Conservation (phyloP, 2,329 filamentous ascomycete species). For the Fusarium cicatricum region DNA sequence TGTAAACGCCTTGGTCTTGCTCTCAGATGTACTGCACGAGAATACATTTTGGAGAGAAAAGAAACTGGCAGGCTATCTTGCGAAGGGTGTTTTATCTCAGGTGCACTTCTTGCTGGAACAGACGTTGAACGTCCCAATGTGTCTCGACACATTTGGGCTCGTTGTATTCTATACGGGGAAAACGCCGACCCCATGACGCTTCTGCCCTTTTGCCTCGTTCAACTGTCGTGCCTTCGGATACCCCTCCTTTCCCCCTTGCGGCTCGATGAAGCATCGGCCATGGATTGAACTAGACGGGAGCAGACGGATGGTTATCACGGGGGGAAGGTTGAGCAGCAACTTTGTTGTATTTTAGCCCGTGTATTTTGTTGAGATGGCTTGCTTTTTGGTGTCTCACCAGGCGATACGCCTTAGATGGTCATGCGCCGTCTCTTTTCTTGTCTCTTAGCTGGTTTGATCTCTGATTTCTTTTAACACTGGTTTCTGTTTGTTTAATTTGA, state of each 20-base stretch:
- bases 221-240: constrained; percentile 42
- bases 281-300: constrained; percentile 47
- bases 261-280: constrained; percentile 45
- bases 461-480: constrained; percentile 43
- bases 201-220: constrained; percentile 37
- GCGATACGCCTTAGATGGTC: constrained; percentile 42
- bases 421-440: constrained; percentile 45
- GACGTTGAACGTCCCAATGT: constrained; percentile 33
- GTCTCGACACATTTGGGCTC: constrained; percentile 40
- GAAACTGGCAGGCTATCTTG: constrained; percentile 32
- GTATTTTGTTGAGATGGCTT: constrained; percentile 45
- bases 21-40: constrained; percentile 25
- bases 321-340: constrained; percentile 43
- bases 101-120: constrained; percentile 22
- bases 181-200: constrained; percentile 22
- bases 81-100: constrained; percentile 26
- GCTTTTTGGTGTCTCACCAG: constrained; percentile 45
- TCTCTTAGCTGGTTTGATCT: constrained; percentile 52
- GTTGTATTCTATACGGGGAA: constrained; percentile 42
- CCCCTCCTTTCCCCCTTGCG: constrained; percentile 34
- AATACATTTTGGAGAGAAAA: constrained; percentile 32
- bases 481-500: constrained; percentile 37
- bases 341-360: constrained; percentile 53
- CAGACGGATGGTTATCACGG: constrained; percentile 43
- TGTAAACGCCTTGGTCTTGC: constrained; percentile 13